Percentiles rank a stretch among this genome's conserved stretches.
phyloP scores from a whole-genome alignment of 2,329 filamentous ascomycete genomes.

The Apiospora pterosperma region DNA sequence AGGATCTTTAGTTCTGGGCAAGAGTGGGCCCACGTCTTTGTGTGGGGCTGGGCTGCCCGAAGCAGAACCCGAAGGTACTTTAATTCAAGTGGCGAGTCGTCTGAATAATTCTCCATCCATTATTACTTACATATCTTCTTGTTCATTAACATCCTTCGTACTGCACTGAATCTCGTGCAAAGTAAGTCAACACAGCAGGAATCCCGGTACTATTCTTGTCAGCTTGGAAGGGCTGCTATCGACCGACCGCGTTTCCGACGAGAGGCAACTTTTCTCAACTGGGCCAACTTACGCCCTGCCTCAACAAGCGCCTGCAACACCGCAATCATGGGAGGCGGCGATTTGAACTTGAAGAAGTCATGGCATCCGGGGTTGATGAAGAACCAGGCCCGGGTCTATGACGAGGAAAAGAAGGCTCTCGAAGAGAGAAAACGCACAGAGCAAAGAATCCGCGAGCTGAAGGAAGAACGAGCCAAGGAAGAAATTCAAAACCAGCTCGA shows the following conservation, averaged over 20 bases:
- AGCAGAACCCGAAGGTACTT: background rate
- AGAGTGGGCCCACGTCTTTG: background rate
- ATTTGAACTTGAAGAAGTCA: conserved; percentile 92
- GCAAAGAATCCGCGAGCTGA: conserved; percentile 86
- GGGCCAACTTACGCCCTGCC: background rate
- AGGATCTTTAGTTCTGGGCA: background rate
- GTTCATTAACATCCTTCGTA: background rate
- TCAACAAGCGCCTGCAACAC: conserved; percentile 9
- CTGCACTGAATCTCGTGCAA: too few species aligned
- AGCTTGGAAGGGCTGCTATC: background rate
- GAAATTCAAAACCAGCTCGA: conserved; percentile 90
- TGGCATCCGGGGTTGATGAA: conserved; percentile 89
- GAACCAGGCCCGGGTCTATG: conserved; percentile 88
- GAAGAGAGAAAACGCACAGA: conserved; percentile 94
- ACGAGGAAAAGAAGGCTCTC: conserved; percentile 87
- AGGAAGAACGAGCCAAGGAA: conserved; percentile 88
- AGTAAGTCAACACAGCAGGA: background rate
- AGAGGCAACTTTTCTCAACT: background rate
- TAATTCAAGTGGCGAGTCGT: background rate
- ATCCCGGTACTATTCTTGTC: background rate
- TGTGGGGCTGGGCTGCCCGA: background rate
- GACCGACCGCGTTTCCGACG: background rate
- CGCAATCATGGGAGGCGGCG: conserved; percentile 75
- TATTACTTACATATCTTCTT: background rate
- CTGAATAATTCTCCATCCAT: background rate